Conservation (phyloP, 768 basidiomycete species). For the Stropharia rugosoannulata region DNA sequence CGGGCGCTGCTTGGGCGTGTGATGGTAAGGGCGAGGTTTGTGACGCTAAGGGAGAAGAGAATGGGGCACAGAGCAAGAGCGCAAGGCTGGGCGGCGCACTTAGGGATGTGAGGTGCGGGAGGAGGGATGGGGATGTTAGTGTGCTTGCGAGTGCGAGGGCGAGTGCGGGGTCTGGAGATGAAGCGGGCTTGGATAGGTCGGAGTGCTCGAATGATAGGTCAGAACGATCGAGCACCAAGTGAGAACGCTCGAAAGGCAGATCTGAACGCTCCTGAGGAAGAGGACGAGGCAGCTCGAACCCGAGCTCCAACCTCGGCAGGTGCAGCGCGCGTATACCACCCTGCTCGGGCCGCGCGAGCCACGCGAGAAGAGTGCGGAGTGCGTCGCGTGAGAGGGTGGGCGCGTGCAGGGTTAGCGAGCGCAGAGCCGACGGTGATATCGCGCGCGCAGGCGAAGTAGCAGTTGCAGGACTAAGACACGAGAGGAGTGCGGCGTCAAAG, state of each 20-base stretch:
- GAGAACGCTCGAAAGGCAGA: too few species aligned
- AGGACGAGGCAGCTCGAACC: constrained; percentile 10
- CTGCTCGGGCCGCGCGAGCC: constrained; percentile 7
- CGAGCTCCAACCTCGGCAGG: too few species aligned
- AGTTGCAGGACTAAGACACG: constrained; percentile 22
- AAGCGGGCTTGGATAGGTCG: too few species aligned
- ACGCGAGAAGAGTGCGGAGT: neutral
- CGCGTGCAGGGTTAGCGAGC: constrained; percentile 13
- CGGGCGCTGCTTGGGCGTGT: too few species aligned
- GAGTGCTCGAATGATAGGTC: too few species aligned
- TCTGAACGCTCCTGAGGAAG: too few species aligned
- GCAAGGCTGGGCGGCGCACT: constrained; percentile 35
- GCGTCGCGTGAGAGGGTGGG: neutral
- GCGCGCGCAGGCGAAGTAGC: neutral
- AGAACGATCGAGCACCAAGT: too few species aligned
- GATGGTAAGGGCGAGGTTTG: too few species aligned
- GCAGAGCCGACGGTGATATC: neutral
- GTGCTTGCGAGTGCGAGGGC: too few species aligned
- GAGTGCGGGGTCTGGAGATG: too few species aligned
- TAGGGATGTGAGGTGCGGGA: constrained; percentile 38
- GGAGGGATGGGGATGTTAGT: constrained; percentile 30
- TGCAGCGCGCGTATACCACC: constrained; percentile 1
- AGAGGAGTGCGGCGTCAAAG: constrained; percentile 41
- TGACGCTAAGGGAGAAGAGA: constrained; percentile 16
- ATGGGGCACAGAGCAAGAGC: constrained; percentile 19